These are phyloP conservation scores for Micractinium conductrix DNA, from an alignment of 139 green algal genomes.

Conservation along the genomic window DNA sequence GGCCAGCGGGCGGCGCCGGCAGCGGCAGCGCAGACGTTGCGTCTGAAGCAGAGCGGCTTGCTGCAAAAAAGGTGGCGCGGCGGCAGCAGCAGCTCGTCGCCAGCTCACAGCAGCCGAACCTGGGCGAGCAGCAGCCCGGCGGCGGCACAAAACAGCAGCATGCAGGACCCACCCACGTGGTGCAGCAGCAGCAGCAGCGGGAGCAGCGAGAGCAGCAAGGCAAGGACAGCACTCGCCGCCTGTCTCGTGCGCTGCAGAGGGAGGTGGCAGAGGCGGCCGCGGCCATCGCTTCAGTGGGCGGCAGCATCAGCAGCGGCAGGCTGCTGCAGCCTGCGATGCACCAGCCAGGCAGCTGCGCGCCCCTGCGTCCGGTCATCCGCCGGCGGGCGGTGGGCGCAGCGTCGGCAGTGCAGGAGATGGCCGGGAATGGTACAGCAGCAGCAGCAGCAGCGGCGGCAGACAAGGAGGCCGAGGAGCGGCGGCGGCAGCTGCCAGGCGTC, in stretches of 20 bases:
- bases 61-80: neutral
- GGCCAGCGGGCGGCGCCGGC: neutral
- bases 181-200: neutral
- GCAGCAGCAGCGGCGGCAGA: neutral
- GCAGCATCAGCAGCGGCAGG: neutral
- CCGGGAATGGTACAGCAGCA: neutral
- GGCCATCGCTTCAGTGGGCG: constrained; percentile 4
- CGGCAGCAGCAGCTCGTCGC: constrained; percentile 5
- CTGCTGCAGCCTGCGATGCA: neutral
- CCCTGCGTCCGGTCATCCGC: neutral
- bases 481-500: neutral
- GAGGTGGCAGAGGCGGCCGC: neutral
- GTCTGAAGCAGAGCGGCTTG: constrained; percentile 3
- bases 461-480: neutral
- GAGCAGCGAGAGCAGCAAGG: neutral
- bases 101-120: neutral
- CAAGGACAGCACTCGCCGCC: neutral
- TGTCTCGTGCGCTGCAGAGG: neutral
- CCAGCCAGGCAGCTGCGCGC: neutral
- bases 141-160: neutral
- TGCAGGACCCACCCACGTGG: neutral
- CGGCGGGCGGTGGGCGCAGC: neutral
- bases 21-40: neutral
- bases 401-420: neutral
- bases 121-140: neutral